Evolutionary conservation across 305 asterid genomes (phyloP).

Genomic region (Nicotiana rustica): DNA sequence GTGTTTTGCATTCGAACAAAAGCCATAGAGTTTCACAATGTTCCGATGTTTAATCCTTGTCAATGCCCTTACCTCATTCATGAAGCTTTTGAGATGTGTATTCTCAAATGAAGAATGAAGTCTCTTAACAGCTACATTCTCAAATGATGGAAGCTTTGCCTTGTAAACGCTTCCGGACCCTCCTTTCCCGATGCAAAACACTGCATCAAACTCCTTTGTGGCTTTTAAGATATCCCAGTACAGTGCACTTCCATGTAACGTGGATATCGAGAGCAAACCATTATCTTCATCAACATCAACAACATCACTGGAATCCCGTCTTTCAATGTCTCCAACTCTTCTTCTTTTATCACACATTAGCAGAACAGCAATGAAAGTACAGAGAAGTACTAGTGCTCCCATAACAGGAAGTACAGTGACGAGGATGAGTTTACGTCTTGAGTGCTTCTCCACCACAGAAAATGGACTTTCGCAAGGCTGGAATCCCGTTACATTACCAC

Average conservation of each 20-base stretch:
- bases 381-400: constrained; percentile 36
- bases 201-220: constrained; percentile 41
- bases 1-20: constrained; percentile 40
- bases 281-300: neutral
- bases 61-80: constrained; percentile 38
- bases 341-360: neutral
- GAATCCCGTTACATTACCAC: constrained; percentile 42
- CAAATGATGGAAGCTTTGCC: constrained; percentile 33
- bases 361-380: constrained; percentile 1
- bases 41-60: constrained; percentile 43
- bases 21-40: constrained; percentile 47
- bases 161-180: constrained; percentile 45
- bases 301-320: neutral
- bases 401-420: constrained; percentile 39
- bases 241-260: constrained; percentile 24
- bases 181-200: constrained; percentile 42
- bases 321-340: constrained; percentile 7
- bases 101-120: constrained; percentile 36
- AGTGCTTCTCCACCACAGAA: neutral
- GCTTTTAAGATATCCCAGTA: constrained; percentile 41
- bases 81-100: constrained; percentile 28
- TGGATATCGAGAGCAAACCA: constrained; percentile 27
- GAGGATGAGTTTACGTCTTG: constrained; percentile 30
- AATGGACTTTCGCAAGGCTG: neutral
- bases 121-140: constrained; percentile 38